A percentile compares a stretch with the other conserved stretches of the same genome.
phyloP scores from a whole-genome alignment of 2,329 filamentous ascomycete genomes.

The Ophiosphaerella narmari region DNA sequence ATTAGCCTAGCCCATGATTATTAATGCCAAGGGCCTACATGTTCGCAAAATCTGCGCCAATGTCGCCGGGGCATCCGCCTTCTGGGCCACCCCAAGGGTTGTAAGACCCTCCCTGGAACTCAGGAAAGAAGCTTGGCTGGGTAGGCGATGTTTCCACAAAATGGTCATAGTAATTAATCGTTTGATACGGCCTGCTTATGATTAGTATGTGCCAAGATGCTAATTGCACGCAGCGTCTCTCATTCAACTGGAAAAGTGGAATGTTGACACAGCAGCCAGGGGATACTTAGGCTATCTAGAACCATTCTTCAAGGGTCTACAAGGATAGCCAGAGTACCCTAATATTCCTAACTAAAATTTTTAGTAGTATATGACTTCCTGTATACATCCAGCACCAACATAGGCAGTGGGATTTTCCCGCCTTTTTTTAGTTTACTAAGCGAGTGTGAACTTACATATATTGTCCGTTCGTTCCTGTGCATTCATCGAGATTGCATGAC shows the following conservation, averaged over 20 bases:
- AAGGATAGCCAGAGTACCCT: too few relatives aligned
- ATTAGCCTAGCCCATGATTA: not conserved
- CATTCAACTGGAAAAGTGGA: too few relatives aligned
- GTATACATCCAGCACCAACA: too few relatives aligned
- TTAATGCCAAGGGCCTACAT: slow-evolving; percentile 33
- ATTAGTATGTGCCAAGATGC: not conserved
- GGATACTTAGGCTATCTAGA: too few relatives aligned
- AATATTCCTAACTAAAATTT: too few relatives aligned
- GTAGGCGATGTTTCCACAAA: slow-evolving; percentile 50
- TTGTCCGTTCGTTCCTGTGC: slow-evolving; percentile 63
- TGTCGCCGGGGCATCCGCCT: slow-evolving; percentile 59
- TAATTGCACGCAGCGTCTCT: not conserved
- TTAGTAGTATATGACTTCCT: too few relatives aligned
- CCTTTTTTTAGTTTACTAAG: not conserved
- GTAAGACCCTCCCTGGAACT: slow-evolving; percentile 65
- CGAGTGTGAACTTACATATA: slow-evolving; percentile 14
- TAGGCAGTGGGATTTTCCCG: too few relatives aligned
- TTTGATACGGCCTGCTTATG: slow-evolving; percentile 55
- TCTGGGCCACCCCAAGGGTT: slow-evolving; percentile 66
- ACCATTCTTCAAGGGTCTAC: too few relatives aligned
- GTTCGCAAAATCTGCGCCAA: slow-evolving; percentile 64
- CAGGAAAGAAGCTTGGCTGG: slow-evolving; percentile 61
- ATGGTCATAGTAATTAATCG: slow-evolving; percentile 54
- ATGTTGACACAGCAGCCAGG: too few relatives aligned
- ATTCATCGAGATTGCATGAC: slow-evolving; percentile 66